phyloP scores from a whole-genome alignment of 2,329 filamentous ascomycete genomes.

The Botrytis pseudocinerea region DNA sequence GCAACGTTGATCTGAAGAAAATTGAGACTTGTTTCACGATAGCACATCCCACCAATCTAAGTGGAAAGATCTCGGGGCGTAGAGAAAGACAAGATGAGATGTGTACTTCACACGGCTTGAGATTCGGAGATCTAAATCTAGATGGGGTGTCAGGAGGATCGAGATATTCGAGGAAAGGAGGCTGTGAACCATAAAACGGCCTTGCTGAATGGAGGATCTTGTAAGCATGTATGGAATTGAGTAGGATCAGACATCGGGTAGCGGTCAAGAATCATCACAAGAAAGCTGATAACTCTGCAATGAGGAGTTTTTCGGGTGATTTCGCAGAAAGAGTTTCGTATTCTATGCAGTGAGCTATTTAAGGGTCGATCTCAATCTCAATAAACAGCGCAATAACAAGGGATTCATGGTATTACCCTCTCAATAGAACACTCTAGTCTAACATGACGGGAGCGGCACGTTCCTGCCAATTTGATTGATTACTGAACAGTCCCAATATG shows the following conservation, averaged over 20 bases:
- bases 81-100: slow-evolving; percentile 2
- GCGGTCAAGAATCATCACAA: slow-evolving; percentile 6
- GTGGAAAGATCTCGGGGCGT: neutral
- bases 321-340: slow-evolving; percentile 8
- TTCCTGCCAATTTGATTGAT: neutral
- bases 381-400: neutral
- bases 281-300: neutral
- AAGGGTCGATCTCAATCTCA: slow-evolving; percentile 8
- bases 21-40: slow-evolving; percentile 9
- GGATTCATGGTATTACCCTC: neutral
- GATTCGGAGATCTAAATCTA: slow-evolving; percentile 20
- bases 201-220: slow-evolving; percentile 1
- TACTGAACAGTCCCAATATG: slow-evolving; percentile 6
- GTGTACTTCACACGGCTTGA: slow-evolving; percentile 10
- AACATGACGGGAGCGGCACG: neutral
- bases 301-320: neutral
- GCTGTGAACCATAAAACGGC: slow-evolving; percentile 8
- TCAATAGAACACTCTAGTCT: neutral
- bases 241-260: neutral
- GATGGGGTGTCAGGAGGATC: slow-evolving; percentile 20
- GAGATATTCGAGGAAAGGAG: neutral
- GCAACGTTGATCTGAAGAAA: slow-evolving; percentile 19
- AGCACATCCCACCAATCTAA: neutral
- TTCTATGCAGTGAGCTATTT: slow-evolving; percentile 16
- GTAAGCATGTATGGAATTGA: neutral